Base-by-base conservation (phyloP, 2,329 filamentous ascomycete species). In the Alternaria sp. region DNA sequence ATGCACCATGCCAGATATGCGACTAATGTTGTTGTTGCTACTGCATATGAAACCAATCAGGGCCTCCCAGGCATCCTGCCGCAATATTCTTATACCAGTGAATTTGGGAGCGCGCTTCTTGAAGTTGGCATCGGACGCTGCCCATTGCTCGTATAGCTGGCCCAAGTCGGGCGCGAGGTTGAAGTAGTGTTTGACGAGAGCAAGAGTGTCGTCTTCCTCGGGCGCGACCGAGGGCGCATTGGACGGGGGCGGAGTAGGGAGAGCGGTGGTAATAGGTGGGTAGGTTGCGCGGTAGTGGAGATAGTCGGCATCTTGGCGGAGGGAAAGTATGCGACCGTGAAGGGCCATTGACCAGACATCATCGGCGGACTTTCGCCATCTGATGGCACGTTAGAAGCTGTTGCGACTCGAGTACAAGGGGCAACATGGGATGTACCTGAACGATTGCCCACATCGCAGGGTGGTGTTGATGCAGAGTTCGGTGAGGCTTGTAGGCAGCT, bases 391-490 rank as follows among this genome's bases (percentile, higher is more conserved):
- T 66, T 52, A 68, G 70, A 32, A 30, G 14, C 14, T 38, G 48
- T 53, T 45, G 48, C 54, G 41, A 48, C 30, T 25, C 22, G 34
- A 38, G 45, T 49, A 14, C 4, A n/a, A 14, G 27, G 40, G 27
- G 40, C 41, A 22, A 10, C 16, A 51, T 22, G 27, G 12, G 51
- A 14, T 8, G 60, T 78, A 88, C 87, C 88, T 82, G 69, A 99
- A 99, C 0, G 94, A 97, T 78, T 99, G 95, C 4, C 95, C 95
- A 77, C 95, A 99, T 64, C 94, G 90, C 34, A 99, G 83, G 0
- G 93, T 97, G 0, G 94, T 99, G 72, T 97, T 93, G 67, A 99
- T 93, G 77, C 93, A 97, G 4, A 99, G 86, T 76, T 99, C 95
- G 4, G 89, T 87, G 34, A 97, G 81, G 62, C 85, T 91, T 41